Base-by-base conservation (phyloP, 2,329 filamentous ascomycete genomes). In the Pseudocercospora fuligena region DNA sequence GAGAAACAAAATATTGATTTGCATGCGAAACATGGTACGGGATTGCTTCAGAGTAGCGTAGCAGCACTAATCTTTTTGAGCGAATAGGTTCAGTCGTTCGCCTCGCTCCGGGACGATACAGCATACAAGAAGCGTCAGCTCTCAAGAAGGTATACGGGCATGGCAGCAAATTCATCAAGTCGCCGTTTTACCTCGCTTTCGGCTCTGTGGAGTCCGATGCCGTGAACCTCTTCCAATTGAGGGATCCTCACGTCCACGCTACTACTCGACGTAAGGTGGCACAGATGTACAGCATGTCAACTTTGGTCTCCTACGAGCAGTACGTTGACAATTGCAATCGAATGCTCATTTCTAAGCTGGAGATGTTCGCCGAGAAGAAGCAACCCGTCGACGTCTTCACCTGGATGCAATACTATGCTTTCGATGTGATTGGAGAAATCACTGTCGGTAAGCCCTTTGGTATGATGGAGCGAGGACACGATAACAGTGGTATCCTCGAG, bases 31-130 rank as follows among this genome's bases (percentile, higher is more conserved):
- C 31, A 33, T 33, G 31, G 31, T 33, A 33, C 31, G 31, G 31
- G 9, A 31, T 33, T 2, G 4, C 19, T 58, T 49, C 19, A 66
- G 29, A 40, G 31, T 56, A 16, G 49, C 8, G 19, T 5, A 47
- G 54, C 11, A 59, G 64, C 25, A 54, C 49, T 12, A 56, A 29
- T 49, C 64, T 57, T 62, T n/a, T 33, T 56, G 64, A 71, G 76
- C 87, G 87, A 72, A 81, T 90, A 27, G 92, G 92, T 1, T 87
- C 87, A 3, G 78, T 94, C 0, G 87, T 94, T 27, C 86, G 92
- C 23, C 89, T 94, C 71, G 89, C 91, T 72, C 92, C 92, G 0
- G 88, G 91, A 70, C 90, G 93, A 72, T 83, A 93, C 71, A 91
- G 89, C 65, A 82, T 94, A 59, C 89, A 87, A 63, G 90, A 93